Base-by-base conservation (phyloP, 768 basidiomycete genomes). In the Collybia sordida region DNA sequence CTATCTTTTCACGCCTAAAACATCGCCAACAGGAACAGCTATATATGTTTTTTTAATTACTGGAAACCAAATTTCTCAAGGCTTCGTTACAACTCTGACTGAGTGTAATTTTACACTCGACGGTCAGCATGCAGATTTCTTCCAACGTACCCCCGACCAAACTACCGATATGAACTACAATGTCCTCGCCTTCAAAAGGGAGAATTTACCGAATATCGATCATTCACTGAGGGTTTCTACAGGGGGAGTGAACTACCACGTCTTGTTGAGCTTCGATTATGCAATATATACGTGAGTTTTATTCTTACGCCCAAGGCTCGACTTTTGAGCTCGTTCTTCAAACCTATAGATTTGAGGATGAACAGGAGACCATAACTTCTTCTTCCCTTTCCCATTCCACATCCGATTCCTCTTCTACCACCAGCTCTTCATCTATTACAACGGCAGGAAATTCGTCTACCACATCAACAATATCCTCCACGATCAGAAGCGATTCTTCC, bases 251-350 rank as follows among this genome's bases (percentile, higher is more conserved):
- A 47, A 64, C 31, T 51, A 56, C 12, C 51, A 62, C 28, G 57
- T 70, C n/a, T 74, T 61, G 44, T 58, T 70, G 22, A 68, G 63
- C 44, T 74, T 74, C 52, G 72, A 74, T 54, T 74, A 72, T 55
- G 72, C 70, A 11, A 64, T 67, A 17, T 74, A 74, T 54, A 73
- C 71, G 73, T 73, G 50, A 46, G 71, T 57, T 19, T 6, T 15
- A 4, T 15, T 40, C 12, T 40, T 40, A 7, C 8, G 23, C 3
- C 14, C 18, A 19, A 15, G 11, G 19, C 19, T 8, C 14, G 3
- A 12, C n/a, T 21, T 15, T 8, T 5, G n/a, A 9, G 11, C 11
- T 17, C n/a, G 9, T 31, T 12, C 9, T n/a, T n/a, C n/a, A n/a
- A n/a, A 4, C 9, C 31, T 4, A 12, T 31, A 31, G 31, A 31